Base-by-base conservation (phyloP, 2,329 filamentous ascomycete species). In the Aurifilum marmelostoma region DNA sequence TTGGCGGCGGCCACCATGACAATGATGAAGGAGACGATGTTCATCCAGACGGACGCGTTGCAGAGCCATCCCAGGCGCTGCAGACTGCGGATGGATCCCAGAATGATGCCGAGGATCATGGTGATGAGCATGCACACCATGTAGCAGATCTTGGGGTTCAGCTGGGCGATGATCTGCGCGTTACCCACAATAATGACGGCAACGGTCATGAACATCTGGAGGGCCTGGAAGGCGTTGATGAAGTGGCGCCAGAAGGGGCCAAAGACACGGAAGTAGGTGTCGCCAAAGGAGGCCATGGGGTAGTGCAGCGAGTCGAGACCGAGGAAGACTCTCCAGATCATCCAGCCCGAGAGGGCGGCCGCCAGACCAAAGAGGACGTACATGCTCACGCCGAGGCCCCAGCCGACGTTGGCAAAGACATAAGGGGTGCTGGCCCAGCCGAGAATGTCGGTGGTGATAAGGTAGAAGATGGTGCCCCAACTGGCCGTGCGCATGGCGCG, bases 81-180 rank as follows among this genome's bases (percentile, higher is more conserved):
- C 43, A 89, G 78, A 0, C 85, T 88, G 8, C 87, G 81, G 60
- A 89, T 84, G 72, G 88, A 86, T 3, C 84, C 84, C 3, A 88
- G 71, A 12, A 87, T 37, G 68, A 87, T 85, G 21, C 87, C 86
- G 8, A 79, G 79, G 14, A 83, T 73, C 63, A 82, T 81, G 72
- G 84, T 86, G 21, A 88, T 77, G 27, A 87, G 73, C 16, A 82
- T 80, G 72, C 85, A 87, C 11, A 83, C 81, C 54, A 83, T 79
- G 75, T 84, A 88, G 77, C 86, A 88, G 14, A 88, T 79, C 69
- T 79, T 80, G n/a, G 83, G 80, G n/a, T 67, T 65, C 24, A 65
- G 64, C 74, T 88, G 84, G 1, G 83, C 84, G 32, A 89, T 82
- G 24, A 82, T 82, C 75, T 88, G 83, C 3, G 85, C 86, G 60